Base-by-base conservation (phyloP, 306 rosid genomes). In the Vigna trinervia region DNA sequence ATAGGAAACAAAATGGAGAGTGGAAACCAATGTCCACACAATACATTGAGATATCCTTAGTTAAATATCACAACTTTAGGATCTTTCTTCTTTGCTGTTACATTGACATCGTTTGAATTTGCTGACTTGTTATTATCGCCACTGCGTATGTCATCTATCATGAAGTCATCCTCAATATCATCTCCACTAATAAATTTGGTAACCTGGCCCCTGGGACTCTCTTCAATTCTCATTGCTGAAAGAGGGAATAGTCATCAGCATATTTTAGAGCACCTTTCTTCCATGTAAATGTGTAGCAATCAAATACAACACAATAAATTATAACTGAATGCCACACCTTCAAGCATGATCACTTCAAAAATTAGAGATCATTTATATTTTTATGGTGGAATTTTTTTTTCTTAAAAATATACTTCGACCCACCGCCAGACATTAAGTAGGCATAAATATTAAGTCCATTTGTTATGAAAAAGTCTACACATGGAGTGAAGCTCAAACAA, bases 131-230 rank as follows among this genome's bases (percentile, higher is more conserved):
- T 80, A 70, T 84, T 77, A 34, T 78, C 86, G 6, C 78, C 87
- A 51, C 58, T 69, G 30, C 47, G 0, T 68, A 57, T 34, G 77
- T 87, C 89, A 52, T 75, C 88, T 11, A 69, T 32, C 73, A 78
- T 53, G 91, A 95, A 95, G 75, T 95, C 97, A 64, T 95, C 99
- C 69, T 85, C 94, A 30, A 90, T 89, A 81, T 95, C 99, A 32
- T 95, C 99, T 3, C 99, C 97, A 0, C 99, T 92, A n/a, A 71
- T 22, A 57, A 88, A 81, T 75, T 74, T 92, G 63, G 90, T 88
- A 68, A 87, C 80, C 52, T 84, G 66, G 43, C 85, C 91, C 26
- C 79, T 79, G 8, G 92, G 87, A 62, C 78, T 79, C 73, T 60
- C 91, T 8, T 71, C 86, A 50, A 22, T 71, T 64, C 79, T 80